Evolutionary conservation across 345 rosid species (phyloP).

Genomic region (Eucalyptus cladocalyx): DNA sequence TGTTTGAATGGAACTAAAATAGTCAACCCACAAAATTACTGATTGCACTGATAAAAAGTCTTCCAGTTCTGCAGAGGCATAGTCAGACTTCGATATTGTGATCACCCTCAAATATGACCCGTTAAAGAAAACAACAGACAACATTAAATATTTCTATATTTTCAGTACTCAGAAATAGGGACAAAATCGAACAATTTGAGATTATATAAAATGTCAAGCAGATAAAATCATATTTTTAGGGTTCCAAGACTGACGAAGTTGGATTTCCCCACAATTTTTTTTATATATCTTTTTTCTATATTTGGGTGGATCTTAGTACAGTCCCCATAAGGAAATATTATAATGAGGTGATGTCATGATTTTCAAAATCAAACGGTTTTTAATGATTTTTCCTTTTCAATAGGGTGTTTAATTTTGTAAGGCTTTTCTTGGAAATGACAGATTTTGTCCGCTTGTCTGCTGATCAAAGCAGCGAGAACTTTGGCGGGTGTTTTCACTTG

Average conservation of each 20-base stretch:
- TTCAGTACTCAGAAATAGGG: background rate
- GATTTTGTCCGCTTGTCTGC: conserved; percentile 29
- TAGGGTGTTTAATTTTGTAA: background rate
- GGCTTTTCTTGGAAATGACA: conserved; percentile 4
- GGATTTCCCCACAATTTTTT: background rate
- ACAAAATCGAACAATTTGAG: background rate
- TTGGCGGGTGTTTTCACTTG: background rate
- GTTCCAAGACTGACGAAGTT: conserved; percentile 7
- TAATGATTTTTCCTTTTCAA: background rate
- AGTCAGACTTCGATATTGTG: background rate
- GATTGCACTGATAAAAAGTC: background rate
- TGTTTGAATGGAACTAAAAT: background rate
- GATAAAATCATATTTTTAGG: background rate
- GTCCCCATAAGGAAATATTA: background rate
- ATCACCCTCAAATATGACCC: background rate
- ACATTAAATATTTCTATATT: background rate
- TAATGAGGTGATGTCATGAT: background rate
- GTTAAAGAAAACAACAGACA: background rate
- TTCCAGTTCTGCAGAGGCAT: background rate
- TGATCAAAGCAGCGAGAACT: conserved; percentile 15
- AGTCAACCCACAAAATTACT: background rate
- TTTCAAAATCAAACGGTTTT: conserved; percentile 1
- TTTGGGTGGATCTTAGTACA: conserved; percentile 10
- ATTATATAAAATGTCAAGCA: background rate
- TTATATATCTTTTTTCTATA: background rate